A percentile compares a stretch with the other conserved stretches of the same genome.
Conservation (phyloP, 345 rosid genomes). For the Chamaenerion angustifolium region DNA sequence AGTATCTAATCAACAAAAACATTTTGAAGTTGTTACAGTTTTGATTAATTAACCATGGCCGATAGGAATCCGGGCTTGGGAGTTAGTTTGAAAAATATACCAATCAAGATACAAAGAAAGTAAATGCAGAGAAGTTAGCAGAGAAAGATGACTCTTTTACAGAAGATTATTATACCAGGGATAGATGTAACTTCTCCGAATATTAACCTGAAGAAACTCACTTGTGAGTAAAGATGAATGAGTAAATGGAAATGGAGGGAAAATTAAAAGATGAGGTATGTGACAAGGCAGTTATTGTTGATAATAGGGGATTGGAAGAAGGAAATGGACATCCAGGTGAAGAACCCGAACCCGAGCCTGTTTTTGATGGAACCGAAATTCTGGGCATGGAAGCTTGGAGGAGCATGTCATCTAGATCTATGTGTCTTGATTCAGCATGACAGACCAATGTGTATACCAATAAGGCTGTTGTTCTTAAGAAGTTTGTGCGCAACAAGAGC, state of each 20-base stretch:
- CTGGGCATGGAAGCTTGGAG: slow-evolving; percentile 30
- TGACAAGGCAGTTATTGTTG: slow-evolving; percentile 2
- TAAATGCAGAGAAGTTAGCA: too few species aligned
- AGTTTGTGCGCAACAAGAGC: slow-evolving; percentile 53
- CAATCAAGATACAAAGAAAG: too few species aligned
- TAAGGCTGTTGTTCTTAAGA: slow-evolving; percentile 53
- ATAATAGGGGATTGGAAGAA: background rate
- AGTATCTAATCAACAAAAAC: too few species aligned
- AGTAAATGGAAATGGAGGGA: background rate
- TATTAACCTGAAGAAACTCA: too few species aligned
- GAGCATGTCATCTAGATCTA: slow-evolving; percentile 18
- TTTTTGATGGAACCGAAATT: slow-evolving; percentile 39
- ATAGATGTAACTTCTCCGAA: too few species aligned
- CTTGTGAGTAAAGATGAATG: slow-evolving; percentile 7
- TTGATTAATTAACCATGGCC: too few species aligned
- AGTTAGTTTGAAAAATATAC: too few species aligned
- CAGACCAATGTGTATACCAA: slow-evolving; percentile 50
- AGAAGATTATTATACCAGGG: too few species aligned
- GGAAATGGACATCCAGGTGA: slow-evolving; percentile 16
- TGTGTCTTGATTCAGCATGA: slow-evolving; percentile 18
- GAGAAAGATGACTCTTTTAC: too few species aligned
- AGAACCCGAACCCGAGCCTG: slow-evolving; percentile 26
- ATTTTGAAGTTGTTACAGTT: too few species aligned
- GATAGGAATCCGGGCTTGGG: too few species aligned
- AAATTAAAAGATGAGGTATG: background rate